A percentile compares a stretch with the other conserved stretches of the same genome.
Conservation (phyloP, 306 rosid genomes). For the Glycyrrhiza uralensis region DNA sequence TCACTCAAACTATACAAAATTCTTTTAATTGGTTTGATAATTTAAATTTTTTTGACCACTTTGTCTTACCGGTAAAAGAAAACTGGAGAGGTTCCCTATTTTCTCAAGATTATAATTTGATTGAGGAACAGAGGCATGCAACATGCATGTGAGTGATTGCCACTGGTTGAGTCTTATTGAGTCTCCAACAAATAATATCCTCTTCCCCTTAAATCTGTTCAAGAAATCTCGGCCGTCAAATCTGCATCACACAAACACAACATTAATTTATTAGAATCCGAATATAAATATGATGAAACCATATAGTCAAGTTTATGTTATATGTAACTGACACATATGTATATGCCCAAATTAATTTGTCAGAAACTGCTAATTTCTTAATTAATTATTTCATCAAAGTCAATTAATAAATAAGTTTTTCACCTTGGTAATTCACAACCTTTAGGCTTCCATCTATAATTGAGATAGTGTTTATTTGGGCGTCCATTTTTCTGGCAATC, state of each 20-base stretch:
- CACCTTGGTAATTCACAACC: conserved; percentile 29
- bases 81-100: conserved; percentile 21
- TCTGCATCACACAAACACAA: conserved; percentile 3
- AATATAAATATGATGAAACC: not conserved
- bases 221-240: conserved; percentile 31
- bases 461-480: conserved; percentile 33
- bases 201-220: conserved; percentile 40
- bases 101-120: conserved; percentile 31
- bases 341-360: not conserved
- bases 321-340: too few relatives aligned
- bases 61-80: conserved; percentile 28
- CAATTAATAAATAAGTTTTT: not conserved
- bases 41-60: not conserved
- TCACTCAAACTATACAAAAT: too few relatives aligned
- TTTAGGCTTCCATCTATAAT: conserved; percentile 45
- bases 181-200: conserved; percentile 48
- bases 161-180: conserved; percentile 51
- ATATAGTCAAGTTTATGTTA: not conserved
- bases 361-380: not conserved
- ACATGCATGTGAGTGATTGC: conserved; percentile 49
- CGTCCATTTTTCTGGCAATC: conserved; percentile 49
- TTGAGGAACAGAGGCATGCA: conserved; percentile 39
- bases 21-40: not conserved
- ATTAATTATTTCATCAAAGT: not conserved
- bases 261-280: not conserved